Base-by-base conservation (phyloP, 2,329 filamentous ascomycete species). In the Colletotrichum somersetense region DNA sequence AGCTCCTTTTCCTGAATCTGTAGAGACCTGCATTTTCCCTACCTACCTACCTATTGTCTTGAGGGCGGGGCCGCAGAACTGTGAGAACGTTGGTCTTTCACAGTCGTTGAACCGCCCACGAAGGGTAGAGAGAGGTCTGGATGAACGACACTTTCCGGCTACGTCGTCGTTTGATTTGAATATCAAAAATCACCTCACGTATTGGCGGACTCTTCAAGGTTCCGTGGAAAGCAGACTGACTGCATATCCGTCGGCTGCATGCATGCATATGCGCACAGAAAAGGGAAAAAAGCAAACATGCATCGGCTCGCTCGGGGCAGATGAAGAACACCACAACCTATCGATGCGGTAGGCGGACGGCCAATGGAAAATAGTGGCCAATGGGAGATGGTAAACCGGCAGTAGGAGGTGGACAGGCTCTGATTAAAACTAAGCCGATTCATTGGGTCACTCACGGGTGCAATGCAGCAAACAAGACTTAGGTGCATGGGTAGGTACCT, bases 231-330 rank as follows among this genome's bases (percentile, higher is more conserved):
- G 23, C 62, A 42, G 62, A 40, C 62, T 55, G 62, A 40, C 62
- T 55, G 46, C 20, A 26, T 46, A 33, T 44, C 33, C 52, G 55
- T 52, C 26, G 18, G 48, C 64, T 26, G 55, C 64, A 62, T 63
- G 40, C 56, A 26, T 63, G 33, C 56, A 35, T 46, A 7, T 16
- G 20, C 44, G 46, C 44, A 48, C 30, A 48, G 16, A 40, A 26
- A 52, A n/a, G 33, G 48, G n/a, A n/a, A 33, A 59, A 14, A 56
- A 35, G 30, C 33, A 62, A 56, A 26, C 52, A 30, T 59, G 52
- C 65, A 40, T 64, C 58, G 66, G 65, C 53, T 69, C 59, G 53
- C 59, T 63, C 66, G 53, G 66, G 46, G 16, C 23, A 12, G 14
- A 20, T 42, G 20, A 35, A 33, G 35, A 33, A 18, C 40, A 11